Conservation (phyloP, 345 rosid species). For the Citrus inodora region DNA sequence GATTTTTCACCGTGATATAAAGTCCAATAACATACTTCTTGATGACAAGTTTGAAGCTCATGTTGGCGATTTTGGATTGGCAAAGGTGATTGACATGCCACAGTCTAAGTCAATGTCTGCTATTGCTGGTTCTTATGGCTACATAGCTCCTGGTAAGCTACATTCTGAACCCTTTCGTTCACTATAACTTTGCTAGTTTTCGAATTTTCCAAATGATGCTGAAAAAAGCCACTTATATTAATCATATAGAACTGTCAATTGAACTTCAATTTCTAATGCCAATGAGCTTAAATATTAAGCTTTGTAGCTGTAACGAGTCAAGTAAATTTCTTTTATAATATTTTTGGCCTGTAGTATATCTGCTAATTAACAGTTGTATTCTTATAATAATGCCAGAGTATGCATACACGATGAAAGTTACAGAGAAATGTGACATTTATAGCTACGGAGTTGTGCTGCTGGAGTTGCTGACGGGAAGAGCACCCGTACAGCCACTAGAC, state of each 20-base stretch:
- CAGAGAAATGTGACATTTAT: slow-evolving; percentile 87
- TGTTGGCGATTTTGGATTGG: slow-evolving; percentile 91
- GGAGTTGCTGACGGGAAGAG: slow-evolving; percentile 71
- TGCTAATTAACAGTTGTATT: background rate
- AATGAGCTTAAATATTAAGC: background rate
- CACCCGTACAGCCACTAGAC: slow-evolving; percentile 86
- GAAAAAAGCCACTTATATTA: background rate
- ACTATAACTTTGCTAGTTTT: background rate
- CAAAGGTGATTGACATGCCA: slow-evolving; percentile 89
- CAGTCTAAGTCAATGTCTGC: slow-evolving; percentile 92
- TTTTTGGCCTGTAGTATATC: background rate
- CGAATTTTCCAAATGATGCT: background rate
- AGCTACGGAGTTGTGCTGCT: slow-evolving; percentile 89
- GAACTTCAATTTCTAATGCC: background rate
- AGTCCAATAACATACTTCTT: slow-evolving; percentile 77
- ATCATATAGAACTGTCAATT: background rate
- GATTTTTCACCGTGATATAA: slow-evolving; percentile 89
- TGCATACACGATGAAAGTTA: slow-evolving; percentile 93
- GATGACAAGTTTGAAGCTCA: slow-evolving; percentile 83
- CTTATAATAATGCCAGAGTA: slow-evolving; percentile 45
- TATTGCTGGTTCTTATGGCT: slow-evolving; percentile 95
- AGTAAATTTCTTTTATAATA: background rate
- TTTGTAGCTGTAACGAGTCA: background rate
- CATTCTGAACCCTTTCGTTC: slow-evolving; percentile 5
- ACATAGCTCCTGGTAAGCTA: slow-evolving; percentile 80